phyloP scores from a whole-genome alignment of 164 flowering plant genomes.

The Vitis vinifera region ASM3070453v1 NC_081809.1:7011001-7011500 shows the following conservation, averaged over 20 bases:
- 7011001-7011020: too few relatives aligned
- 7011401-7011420: constrained; percentile 10
- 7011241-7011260: constrained; percentile 32
- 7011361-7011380: constrained; percentile 74
- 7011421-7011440: constrained; percentile 13
- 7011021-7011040: too few relatives aligned
- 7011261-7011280: constrained; percentile 46
- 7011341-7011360: constrained; percentile 57
- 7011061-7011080: too few relatives aligned
- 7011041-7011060: too few relatives aligned
- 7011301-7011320: constrained; percentile 49
- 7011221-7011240: constrained; percentile 18
- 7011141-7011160: too few relatives aligned
- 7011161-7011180: too few relatives aligned
- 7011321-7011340: constrained; percentile 53
- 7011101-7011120: too few relatives aligned
- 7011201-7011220: not conserved
- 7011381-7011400: constrained; percentile 68
- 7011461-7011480: constrained; percentile 9
- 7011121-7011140: too few relatives aligned
- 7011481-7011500: constrained; percentile 6
- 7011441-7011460: constrained; percentile 2
- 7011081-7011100: too few relatives aligned
- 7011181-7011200: too few relatives aligned
- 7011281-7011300: constrained; percentile 33